Percentiles rank a stretch among this genome's conserved stretches.
phyloP scores from a whole-genome alignment of 305 asterid genomes.

The Coffea humblotiana region DNA sequence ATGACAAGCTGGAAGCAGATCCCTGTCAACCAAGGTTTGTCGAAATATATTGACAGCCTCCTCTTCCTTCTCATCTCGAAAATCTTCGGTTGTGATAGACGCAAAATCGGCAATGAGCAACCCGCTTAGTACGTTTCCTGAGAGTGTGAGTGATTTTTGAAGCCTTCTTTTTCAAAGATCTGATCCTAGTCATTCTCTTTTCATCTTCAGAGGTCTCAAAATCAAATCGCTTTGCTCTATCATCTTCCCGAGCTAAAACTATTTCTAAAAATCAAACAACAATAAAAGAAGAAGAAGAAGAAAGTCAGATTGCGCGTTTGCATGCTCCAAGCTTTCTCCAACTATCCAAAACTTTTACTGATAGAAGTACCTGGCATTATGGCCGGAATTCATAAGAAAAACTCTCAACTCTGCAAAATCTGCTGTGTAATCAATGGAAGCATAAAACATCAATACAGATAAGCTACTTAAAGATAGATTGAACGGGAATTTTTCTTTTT shows the following conservation, averaged over 20 bases:
- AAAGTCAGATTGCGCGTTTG: background rate
- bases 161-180: conserved; percentile 77
- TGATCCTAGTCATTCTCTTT: conserved; percentile 58
- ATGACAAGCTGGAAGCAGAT: conserved; percentile 69
- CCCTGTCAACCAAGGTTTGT: conserved; percentile 62
- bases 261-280: conserved; percentile 31
- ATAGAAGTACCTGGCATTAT: conserved; percentile 64
- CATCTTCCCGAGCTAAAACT: conserved; percentile 52
- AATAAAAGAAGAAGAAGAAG: conserved; percentile 9
- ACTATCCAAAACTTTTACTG: conserved; percentile 5
- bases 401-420: conserved; percentile 19
- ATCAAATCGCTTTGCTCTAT: conserved; percentile 56
- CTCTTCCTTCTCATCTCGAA: conserved; percentile 78
- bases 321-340: background rate
- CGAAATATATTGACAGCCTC: conserved; percentile 65
- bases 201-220: conserved; percentile 71
- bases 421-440: conserved; percentile 29
- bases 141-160: conserved; percentile 43
- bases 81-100: conserved; percentile 66
- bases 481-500: background rate
- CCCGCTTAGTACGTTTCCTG: conserved; percentile 57
- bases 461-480: background rate
- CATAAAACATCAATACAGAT: conserved; percentile 10
- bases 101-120: conserved; percentile 73
- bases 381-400: background rate